phyloP scores from a whole-genome alignment of 371 early-diverging fungal genomes.

The Actinomortierella wolfii region DNA sequence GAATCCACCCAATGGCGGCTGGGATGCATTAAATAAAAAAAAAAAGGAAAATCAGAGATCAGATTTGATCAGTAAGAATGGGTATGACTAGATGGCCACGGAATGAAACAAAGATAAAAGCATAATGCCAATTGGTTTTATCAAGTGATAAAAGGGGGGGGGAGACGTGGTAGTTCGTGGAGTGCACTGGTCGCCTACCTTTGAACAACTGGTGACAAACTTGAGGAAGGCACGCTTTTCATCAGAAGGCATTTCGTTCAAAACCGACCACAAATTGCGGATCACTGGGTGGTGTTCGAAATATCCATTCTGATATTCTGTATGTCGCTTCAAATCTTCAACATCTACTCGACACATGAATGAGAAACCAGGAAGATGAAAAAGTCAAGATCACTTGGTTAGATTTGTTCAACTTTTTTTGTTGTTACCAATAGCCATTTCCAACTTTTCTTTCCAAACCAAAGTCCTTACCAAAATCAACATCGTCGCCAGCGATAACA shows the following conservation, averaged over 20 bases:
- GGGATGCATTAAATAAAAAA: conserved; percentile 6
- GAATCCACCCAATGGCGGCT: conserved; percentile 92
- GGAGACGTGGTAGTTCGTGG: too few relatives aligned
- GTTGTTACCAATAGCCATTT: too few relatives aligned
- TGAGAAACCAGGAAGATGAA: conserved; percentile 27
- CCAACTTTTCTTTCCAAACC: not conserved
- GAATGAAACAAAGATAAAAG: too few relatives aligned
- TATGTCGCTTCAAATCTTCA: conserved; percentile 76
- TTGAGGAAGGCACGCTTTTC: conserved; percentile 78
- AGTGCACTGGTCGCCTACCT: conserved; percentile 51
- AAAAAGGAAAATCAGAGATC: not conserved
- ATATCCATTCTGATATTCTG: conserved; percentile 86
- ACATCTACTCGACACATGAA: conserved; percentile 59
- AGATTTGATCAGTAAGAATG: not conserved
- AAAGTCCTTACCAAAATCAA: conserved; percentile 58
- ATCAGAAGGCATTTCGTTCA: conserved; percentile 63
- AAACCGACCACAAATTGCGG: conserved; percentile 79
- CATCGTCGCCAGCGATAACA: conserved; percentile 80
- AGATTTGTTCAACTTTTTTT: too few relatives aligned
- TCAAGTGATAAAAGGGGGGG: too few relatives aligned
- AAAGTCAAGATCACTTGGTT: too few relatives aligned
- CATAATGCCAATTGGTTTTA: too few relatives aligned
- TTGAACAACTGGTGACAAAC: conserved; percentile 87
- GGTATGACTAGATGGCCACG: too few relatives aligned
- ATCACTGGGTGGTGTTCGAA: conserved; percentile 77